A percentile compares a stretch with the other conserved stretches of the same genome.
Evolutionary conservation across 2,329 filamentous ascomycete species (phyloP).

Genomic region (Chrysosporium queenslandicum): DNA sequence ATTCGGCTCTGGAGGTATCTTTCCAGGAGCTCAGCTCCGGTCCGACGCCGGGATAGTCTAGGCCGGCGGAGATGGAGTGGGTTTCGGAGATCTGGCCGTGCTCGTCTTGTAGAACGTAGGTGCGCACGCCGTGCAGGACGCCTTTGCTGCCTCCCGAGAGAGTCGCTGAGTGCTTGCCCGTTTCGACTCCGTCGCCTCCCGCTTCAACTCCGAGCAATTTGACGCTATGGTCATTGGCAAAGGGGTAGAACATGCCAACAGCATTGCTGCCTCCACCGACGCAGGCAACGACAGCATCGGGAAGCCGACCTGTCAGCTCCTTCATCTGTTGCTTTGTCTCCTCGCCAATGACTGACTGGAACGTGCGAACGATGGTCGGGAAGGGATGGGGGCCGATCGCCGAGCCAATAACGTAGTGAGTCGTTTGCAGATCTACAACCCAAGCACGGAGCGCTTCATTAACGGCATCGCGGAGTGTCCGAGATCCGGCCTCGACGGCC

Average conservation of each 20-base stretch:
- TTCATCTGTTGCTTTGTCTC: constrained; percentile 92
- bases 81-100: constrained; percentile 92
- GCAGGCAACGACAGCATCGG: constrained; percentile 91
- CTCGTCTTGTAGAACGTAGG: constrained; percentile 86
- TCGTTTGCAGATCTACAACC: constrained; percentile 86
- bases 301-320: constrained; percentile 73
- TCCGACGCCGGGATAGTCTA: constrained; percentile 95
- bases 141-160: constrained; percentile 78
- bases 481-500: constrained; percentile 80
- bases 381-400: constrained; percentile 97
- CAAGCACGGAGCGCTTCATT: constrained; percentile 92
- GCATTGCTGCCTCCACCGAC: constrained; percentile 94
- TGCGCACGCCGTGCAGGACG: constrained; percentile 89
- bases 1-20: constrained; percentile 73
- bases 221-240: constrained; percentile 72
- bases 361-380: constrained; percentile 92
- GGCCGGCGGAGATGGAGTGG: constrained; percentile 89
- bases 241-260: constrained; percentile 96
- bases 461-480: constrained; percentile 75
- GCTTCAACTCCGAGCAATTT: constrained; percentile 91
- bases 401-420: constrained; percentile 96
- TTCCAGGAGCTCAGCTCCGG: constrained; percentile 92
- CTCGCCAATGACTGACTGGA: constrained; percentile 91
- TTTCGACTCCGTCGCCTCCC: constrained; percentile 85
- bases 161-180: constrained; percentile 74